phyloP scores from a whole-genome alignment of 2,329 filamentous ascomycete genomes.

The Botrytis pseudocinerea region DNA sequence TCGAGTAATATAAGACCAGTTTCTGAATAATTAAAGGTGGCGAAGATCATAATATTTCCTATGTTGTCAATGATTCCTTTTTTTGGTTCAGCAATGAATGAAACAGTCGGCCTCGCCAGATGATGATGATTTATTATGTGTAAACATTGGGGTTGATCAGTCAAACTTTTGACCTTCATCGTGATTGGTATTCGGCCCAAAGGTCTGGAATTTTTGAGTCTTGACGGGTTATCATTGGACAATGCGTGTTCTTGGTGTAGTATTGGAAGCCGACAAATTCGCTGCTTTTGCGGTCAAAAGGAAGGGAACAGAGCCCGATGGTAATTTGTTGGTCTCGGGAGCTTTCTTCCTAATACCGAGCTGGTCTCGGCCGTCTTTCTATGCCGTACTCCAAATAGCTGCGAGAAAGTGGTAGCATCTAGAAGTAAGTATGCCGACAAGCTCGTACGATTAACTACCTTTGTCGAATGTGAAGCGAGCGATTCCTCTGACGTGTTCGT shows the following conservation, averaged over 20 bases:
- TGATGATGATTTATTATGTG: not conserved
- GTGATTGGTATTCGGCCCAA: not conserved
- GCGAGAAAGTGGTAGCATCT: not conserved
- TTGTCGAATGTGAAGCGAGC: not conserved
- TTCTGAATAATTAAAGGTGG: not conserved
- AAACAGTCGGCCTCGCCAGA: not conserved
- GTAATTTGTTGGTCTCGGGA: not conserved
- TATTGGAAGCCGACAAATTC: not conserved
- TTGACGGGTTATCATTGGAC: not conserved
- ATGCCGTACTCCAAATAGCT: not conserved
- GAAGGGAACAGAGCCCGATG: not conserved
- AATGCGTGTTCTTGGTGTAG: not conserved
- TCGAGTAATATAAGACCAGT: not conserved
- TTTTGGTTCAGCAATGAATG: not conserved
- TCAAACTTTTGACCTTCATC: not conserved
- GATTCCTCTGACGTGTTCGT: conserved; percentile 5
- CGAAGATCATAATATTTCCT: not conserved
- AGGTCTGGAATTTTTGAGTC: not conserved
- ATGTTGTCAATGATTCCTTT: not conserved
- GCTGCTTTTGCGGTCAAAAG: not conserved
- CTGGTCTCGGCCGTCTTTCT: not conserved
- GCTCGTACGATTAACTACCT: not conserved
- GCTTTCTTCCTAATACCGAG: not conserved
- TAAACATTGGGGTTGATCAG: not conserved
- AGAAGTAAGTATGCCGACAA: not conserved